These are phyloP conservation scores for Rusavskia elegans DNA, from an alignment of 495 filamentous ascomycete species.

Conservation along the genomic window DNA sequence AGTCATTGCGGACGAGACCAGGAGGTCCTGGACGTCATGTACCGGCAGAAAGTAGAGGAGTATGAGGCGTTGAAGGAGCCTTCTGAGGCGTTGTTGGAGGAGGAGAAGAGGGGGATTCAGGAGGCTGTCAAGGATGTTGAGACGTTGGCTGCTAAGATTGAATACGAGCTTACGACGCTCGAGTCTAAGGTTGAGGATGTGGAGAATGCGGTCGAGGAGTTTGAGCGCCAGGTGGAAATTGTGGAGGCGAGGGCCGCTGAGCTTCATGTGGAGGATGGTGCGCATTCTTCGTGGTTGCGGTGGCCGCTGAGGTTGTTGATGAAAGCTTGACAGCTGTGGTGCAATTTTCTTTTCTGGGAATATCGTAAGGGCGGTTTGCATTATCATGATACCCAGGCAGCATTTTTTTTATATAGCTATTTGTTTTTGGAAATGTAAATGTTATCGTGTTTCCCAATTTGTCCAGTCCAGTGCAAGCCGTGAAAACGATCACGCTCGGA, in stretches of 20 bases:
- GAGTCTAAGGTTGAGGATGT: slow-evolving; percentile 75
- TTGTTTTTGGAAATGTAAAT: no score
- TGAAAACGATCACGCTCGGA: no score
- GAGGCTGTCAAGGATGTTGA: slow-evolving; percentile 75
- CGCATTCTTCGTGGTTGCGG: slow-evolving; percentile 39
- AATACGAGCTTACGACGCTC: slow-evolving; percentile 80
- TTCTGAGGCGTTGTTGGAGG: slow-evolving; percentile 47
- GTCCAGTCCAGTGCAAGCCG: no score
- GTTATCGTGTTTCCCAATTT: no score
- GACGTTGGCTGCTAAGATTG: slow-evolving; percentile 67
- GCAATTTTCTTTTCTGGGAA: no score
- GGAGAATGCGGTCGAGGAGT: slow-evolving; percentile 66
- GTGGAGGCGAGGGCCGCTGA: slow-evolving; percentile 61
- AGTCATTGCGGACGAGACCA: slow-evolving; percentile 41
- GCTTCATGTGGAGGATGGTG: slow-evolving; percentile 49
- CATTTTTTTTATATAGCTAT: no score
- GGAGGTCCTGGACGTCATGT: slow-evolving; percentile 48
- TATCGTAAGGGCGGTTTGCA: no score
- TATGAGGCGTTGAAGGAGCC: slow-evolving; percentile 48
- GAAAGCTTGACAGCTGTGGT: not conserved
- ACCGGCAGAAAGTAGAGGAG: slow-evolving; percentile 48
- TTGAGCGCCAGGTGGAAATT: slow-evolving; percentile 62
- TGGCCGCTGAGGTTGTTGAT: slow-evolving; percentile 27
- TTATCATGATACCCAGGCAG: no score
- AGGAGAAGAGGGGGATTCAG: slow-evolving; percentile 48